These are phyloP conservation scores for Sporothrix brunneoviolacea DNA, from an alignment of 2,329 filamentous ascomycete genomes.

Conservation along the genomic window DNA sequence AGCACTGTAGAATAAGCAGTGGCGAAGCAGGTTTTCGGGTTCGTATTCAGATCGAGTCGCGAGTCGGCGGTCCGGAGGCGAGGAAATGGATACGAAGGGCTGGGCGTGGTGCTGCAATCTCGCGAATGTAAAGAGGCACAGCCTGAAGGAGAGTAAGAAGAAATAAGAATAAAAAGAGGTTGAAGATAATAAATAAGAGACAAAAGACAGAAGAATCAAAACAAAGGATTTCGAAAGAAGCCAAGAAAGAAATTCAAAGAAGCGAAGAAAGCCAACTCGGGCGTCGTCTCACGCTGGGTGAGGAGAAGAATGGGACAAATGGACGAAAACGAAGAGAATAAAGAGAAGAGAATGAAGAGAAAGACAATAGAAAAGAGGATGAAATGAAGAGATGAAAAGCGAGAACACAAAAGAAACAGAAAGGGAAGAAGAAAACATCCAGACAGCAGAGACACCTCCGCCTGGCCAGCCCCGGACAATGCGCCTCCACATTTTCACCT, in stretches of 20 bases:
- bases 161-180: no score
- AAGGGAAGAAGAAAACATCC: neutral
- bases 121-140: neutral
- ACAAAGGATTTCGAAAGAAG: conserved; percentile 16
- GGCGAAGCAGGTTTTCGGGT: no score
- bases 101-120: no score
- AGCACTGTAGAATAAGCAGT: no score
- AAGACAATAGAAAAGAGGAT: conserved; percentile 13
- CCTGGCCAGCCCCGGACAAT: neutral
- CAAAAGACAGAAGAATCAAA: conserved; percentile 13
- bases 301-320: conserved; percentile 13
- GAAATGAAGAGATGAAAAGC: neutral
- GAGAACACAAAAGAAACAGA: neutral
- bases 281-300: conserved; percentile 11
- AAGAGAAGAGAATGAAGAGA: conserved; percentile 16
- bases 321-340: neutral
- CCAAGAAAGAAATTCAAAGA: neutral
- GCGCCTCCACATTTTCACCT: no score
- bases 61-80: no score
- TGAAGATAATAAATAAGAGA: neutral
- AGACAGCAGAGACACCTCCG: no score
- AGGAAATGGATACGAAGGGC: no score
- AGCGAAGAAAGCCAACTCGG: conserved; percentile 18
- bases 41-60: no score
- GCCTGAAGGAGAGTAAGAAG: neutral